Percentiles rank a stretch among this genome's conserved stretches.
Evolutionary conservation across 192 early-diverging fungal genomes (phyloP).

Genomic region (Oehlia diaphana): DNA sequence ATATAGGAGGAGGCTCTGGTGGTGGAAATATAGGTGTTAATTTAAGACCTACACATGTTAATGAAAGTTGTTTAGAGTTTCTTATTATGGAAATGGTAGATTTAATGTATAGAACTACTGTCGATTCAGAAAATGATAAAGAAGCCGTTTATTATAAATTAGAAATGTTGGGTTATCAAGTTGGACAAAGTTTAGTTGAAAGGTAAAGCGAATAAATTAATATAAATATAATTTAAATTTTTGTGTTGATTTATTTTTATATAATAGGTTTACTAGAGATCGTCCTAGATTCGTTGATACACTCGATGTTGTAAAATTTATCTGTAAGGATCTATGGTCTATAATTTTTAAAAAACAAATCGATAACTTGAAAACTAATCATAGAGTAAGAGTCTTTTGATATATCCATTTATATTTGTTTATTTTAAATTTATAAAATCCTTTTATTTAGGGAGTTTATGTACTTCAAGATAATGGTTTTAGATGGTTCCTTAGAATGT

Average conservation of each 20-base stretch:
- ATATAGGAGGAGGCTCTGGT: not conserved
- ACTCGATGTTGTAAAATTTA: constrained; percentile 96
- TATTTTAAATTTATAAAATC: not conserved
- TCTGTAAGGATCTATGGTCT: constrained; percentile 98
- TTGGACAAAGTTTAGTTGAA: constrained; percentile 87
- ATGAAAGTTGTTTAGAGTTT: constrained; percentile 71
- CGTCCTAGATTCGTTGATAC: constrained; percentile 89
- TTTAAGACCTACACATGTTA: constrained; percentile 43
- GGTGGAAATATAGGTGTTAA: not conserved
- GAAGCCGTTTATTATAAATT: constrained; percentile 91
- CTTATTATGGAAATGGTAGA: constrained; percentile 78
- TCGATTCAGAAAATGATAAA: constrained; percentile 66
- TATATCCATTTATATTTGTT: not conserved
- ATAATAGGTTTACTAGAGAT: constrained; percentile 75
- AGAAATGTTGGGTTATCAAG: constrained; percentile 87
- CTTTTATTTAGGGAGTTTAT: constrained; percentile 77
- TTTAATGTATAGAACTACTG: constrained; percentile 55
- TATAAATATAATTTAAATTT: not conserved
- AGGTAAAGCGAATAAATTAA: constrained; percentile 44
- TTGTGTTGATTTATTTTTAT: not conserved
- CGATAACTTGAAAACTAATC: constrained; percentile 99
- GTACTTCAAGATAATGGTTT: constrained; percentile 98
- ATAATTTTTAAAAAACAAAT: constrained; percentile 95
- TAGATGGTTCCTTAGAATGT: constrained; percentile 93
- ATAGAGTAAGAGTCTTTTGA: constrained; percentile 56